Conservation (phyloP, 495 filamentous ascomycete genomes). For the Pyronema domesticum region DNA sequence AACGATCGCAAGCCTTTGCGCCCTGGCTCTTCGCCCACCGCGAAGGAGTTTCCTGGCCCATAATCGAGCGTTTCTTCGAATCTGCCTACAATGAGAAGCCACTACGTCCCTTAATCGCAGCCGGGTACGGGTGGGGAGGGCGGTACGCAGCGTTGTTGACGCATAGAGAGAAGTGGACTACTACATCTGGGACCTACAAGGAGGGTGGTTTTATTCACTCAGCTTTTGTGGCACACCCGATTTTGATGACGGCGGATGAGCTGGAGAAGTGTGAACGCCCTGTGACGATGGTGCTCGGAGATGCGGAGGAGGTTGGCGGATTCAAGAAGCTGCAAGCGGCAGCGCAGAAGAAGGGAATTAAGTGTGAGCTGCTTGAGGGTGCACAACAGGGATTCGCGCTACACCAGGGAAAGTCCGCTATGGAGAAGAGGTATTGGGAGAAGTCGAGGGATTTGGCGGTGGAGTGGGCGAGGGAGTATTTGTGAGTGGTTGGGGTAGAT, state of each 20-base stretch:
- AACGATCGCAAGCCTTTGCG: slow-evolving; percentile 13
- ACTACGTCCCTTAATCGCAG: slow-evolving; percentile 28
- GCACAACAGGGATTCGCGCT: slow-evolving; percentile 44
- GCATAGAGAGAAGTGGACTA: slow-evolving; percentile 19
- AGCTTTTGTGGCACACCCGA: slow-evolving; percentile 15
- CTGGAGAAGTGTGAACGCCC: slow-evolving; percentile 36
- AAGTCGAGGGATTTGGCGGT: slow-evolving; percentile 38
- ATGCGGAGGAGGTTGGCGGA: slow-evolving; percentile 33
- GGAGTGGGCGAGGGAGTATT: slow-evolving; percentile 33
- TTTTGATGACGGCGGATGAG: slow-evolving; percentile 34
- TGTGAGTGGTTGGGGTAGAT: background rate
- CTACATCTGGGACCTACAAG: slow-evolving; percentile 9
- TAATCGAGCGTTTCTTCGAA: slow-evolving; percentile 32
- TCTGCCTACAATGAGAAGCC: slow-evolving; percentile 27
- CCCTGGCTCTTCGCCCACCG: slow-evolving; percentile 28
- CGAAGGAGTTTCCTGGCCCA: slow-evolving; percentile 27
- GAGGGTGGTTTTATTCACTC: slow-evolving; percentile 19
- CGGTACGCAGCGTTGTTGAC: slow-evolving; percentile 32
- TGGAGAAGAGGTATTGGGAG: slow-evolving; percentile 29
- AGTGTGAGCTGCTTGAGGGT: slow-evolving; percentile 34
- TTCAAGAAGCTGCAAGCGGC: slow-evolving; percentile 28
- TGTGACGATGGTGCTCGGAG: slow-evolving; percentile 37
- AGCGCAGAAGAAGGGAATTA: slow-evolving; percentile 28
- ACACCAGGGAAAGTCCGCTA: slow-evolving; percentile 27
- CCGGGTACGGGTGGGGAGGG: slow-evolving; percentile 47